Evolutionary conservation across 2,329 filamentous ascomycete genomes (phyloP).

Genomic region (Neonectria neomacrospora): DNA sequence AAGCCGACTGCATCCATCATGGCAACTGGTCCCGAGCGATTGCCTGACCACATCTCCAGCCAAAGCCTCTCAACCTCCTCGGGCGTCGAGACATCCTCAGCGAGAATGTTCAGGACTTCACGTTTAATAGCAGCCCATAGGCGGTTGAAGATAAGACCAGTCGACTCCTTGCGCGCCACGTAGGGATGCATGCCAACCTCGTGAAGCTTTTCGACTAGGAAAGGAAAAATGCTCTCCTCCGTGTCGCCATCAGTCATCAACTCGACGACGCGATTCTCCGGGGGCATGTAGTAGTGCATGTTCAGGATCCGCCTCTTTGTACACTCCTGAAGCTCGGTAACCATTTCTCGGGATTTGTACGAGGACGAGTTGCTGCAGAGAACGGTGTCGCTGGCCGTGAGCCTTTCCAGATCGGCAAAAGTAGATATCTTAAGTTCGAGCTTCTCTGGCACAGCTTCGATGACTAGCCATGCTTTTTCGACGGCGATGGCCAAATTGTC

Average conservation of each 20-base stretch:
- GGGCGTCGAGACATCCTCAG: slow-evolving; percentile 60
- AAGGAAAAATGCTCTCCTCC: slow-evolving; percentile 54
- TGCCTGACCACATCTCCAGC: slow-evolving; percentile 49
- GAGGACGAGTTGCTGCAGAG: slow-evolving; percentile 63
- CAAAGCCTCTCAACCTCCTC: slow-evolving; percentile 61
- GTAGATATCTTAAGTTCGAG: slow-evolving; percentile 60
- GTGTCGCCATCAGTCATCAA: slow-evolving; percentile 64
- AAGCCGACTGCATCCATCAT: slow-evolving; percentile 53
- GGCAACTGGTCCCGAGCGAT: not conserved
- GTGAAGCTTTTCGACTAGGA: slow-evolving; percentile 53
- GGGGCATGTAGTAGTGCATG: slow-evolving; percentile 64
- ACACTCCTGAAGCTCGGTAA: slow-evolving; percentile 53
- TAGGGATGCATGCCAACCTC: slow-evolving; percentile 56
- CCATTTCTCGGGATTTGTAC: slow-evolving; percentile 61
- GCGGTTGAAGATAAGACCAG: slow-evolving; percentile 66
- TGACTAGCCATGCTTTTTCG: slow-evolving; percentile 61
- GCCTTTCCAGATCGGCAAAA: slow-evolving; percentile 58
- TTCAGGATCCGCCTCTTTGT: slow-evolving; percentile 57
- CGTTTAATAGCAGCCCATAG: slow-evolving; percentile 68
- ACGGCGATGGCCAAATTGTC: slow-evolving; percentile 55
- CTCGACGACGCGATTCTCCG: slow-evolving; percentile 58
- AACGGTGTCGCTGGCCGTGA: slow-evolving; percentile 56
- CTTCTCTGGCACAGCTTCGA: slow-evolving; percentile 64
- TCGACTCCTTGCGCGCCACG: slow-evolving; percentile 59
- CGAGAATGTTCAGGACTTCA: slow-evolving; percentile 60